Conservation (phyloP, 2,329 filamentous ascomycete species). For the Phialocephala subalpina region DNA sequence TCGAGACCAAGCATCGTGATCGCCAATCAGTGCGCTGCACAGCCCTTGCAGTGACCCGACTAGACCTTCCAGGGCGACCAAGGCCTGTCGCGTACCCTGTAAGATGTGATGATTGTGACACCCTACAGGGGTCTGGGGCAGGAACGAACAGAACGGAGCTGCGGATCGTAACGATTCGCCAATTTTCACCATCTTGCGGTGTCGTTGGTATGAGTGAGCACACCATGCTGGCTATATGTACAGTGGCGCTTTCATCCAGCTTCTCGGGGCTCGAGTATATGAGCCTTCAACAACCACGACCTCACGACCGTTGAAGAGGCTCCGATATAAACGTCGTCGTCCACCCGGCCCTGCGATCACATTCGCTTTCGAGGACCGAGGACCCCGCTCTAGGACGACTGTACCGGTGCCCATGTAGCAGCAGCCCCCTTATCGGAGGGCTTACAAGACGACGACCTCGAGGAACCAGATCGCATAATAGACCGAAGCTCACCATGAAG, state of each 20-base stretch:
- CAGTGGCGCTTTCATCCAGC: not conserved
- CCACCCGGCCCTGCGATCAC: too few relatives aligned
- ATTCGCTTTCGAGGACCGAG: too few relatives aligned
- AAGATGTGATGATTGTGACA: slow-evolving; percentile 8
- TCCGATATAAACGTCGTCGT: not conserved
- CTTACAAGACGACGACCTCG: too few relatives aligned
- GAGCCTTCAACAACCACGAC: not conserved
- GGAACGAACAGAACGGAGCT: slow-evolving; percentile 3
- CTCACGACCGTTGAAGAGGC: not conserved
- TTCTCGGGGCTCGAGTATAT: not conserved
- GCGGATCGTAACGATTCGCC: slow-evolving; percentile 1
- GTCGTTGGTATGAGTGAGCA: not conserved
- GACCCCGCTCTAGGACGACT: not conserved
- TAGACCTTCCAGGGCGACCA: not conserved
- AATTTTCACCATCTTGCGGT: not conserved
- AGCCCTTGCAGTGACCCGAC: slow-evolving; percentile 5
- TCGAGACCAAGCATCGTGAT: slow-evolving; percentile 5
- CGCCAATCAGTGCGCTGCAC: slow-evolving; percentile 8
- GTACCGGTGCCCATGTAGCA: not conserved
- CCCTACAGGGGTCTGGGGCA: not conserved
- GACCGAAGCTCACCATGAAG: not conserved
- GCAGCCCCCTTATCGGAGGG: not conserved
- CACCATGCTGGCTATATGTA: slow-evolving; percentile 1
- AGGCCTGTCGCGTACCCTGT: not conserved
- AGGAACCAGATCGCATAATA: not conserved